Evolutionary conservation across 306 rosid genomes (phyloP), one percentile per base, ranked within the genome.

Genomic region (Luffa acutangula): DNA sequence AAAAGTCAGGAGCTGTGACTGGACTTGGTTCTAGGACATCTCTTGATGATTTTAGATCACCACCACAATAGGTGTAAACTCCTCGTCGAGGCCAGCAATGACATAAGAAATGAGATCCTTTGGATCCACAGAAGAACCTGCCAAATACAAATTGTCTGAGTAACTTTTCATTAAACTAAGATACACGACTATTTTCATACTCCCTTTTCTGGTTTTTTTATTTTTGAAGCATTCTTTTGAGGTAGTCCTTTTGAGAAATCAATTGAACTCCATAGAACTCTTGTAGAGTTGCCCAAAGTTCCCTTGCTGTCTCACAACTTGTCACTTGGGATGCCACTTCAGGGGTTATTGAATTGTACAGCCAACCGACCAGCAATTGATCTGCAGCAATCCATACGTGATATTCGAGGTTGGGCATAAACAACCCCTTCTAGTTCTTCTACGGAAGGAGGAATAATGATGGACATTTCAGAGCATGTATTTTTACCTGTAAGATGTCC

Each of bases 331-430:
- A 18, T 0, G 10, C 64, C 0, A 57, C 33, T 7, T n/a, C 12
- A 0, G 3, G 2, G 1, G 12, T 57, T 34, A 57, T n/a, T 0
- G 34, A 57, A 31, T 57, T n/a, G 3, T 57, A 57, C 0, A 20
- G 12, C 64, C 64, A 57, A 0, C 33, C 2, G 1, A 17, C 1
- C 5, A 56, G 0, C 1, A 57, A 18, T 2, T 57, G 34, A 20
- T 20, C 34, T 0, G 4, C 9, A 5, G 0, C 1, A 1, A 1
- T 0, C 11, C 64, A 56, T 0, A 15, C 0, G 6, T 56, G 36
- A 57, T 14, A 57, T 5, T 20, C 64, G 6, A 31, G 64, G 11
- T 57, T 57, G 6, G 64, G 12, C 0, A 57, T 20, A 1, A 57
- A 0, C 9, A 57, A 1, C 2, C 2, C 64, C 59, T 3, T 54